phyloP scores from a whole-genome alignment of 2,329 filamentous ascomycete species.

The Cytospora schulzeri region DNA sequence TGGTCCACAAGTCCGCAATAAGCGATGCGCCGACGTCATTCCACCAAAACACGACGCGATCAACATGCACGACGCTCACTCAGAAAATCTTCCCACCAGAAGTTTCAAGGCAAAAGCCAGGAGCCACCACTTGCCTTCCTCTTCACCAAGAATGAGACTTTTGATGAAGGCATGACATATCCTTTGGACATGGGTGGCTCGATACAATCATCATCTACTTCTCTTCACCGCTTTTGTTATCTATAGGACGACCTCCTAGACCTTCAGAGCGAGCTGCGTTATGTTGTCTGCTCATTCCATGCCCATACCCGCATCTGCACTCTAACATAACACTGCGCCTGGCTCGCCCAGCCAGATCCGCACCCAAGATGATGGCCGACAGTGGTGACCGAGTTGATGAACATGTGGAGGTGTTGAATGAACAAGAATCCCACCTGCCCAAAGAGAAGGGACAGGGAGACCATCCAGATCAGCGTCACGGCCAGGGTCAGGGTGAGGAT shows the following conservation, averaged over 20 bases:
- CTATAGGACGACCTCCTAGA: too few relatives aligned
- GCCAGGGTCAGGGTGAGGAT: conserved; percentile 35
- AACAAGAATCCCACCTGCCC: conserved; percentile 1
- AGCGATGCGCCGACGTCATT: background rate
- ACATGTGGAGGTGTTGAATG: conserved; percentile 29
- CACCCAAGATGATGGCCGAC: conserved; percentile 35
- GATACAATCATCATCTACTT: background rate
- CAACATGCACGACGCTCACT: too few relatives aligned
- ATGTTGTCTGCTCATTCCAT: background rate
- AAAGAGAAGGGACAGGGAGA: background rate
- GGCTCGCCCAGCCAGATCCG: conserved; percentile 16
- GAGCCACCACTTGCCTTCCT: too few relatives aligned
- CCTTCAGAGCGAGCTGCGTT: background rate
- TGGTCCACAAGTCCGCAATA: too few relatives aligned
- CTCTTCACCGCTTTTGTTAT: background rate
- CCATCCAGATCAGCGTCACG: conserved; percentile 23
- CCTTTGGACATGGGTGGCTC: background rate
- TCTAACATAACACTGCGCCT: background rate
- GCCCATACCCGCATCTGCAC: background rate
- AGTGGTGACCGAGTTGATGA: conserved; percentile 34
- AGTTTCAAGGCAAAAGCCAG: too few relatives aligned
- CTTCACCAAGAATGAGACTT: too few relatives aligned
- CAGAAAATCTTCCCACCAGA: too few relatives aligned
- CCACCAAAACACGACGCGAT: background rate
- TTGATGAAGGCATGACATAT: too few relatives aligned